Conservation (phyloP, 2,329 filamentous ascomycete species). For the Huntiella moniliformis region DNA sequence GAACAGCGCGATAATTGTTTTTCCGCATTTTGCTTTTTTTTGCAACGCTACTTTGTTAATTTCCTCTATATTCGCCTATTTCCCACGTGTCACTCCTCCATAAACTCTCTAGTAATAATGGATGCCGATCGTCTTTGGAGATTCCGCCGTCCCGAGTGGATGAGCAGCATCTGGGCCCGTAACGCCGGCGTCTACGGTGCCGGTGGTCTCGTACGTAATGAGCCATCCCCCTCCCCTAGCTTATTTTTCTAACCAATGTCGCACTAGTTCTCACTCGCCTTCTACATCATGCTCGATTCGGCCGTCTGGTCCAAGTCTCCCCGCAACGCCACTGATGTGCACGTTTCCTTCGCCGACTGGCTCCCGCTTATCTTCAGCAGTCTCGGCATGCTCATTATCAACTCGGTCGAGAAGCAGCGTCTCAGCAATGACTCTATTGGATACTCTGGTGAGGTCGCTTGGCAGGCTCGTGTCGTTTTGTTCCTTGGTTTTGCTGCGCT, state of each 20-base stretch:
- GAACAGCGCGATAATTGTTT: neutral
- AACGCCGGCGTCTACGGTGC: slow-evolving; percentile 44
- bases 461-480: slow-evolving; percentile 49
- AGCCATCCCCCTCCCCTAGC: neutral
- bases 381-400: slow-evolving; percentile 53
- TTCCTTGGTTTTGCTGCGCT: slow-evolving; percentile 48
- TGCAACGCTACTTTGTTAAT: neutral
- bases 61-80: neutral
- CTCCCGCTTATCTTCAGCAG: slow-evolving; percentile 48
- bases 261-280: slow-evolving; percentile 44
- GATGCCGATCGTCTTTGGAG: slow-evolving; percentile 50
- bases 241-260: neutral
- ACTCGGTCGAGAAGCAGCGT: slow-evolving; percentile 48
- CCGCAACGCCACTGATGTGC: slow-evolving; percentile 38
- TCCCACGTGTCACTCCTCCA: neutral
- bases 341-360: slow-evolving; percentile 52
- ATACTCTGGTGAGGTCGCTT: slow-evolving; percentile 44
- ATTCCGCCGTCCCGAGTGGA: slow-evolving; percentile 47
- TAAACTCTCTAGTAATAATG: slow-evolving; percentile 21
- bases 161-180: slow-evolving; percentile 44
- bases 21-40: neutral
- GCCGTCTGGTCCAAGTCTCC: slow-evolving; percentile 46
- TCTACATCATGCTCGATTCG: slow-evolving; percentile 49
- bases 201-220: slow-evolving; percentile 38
- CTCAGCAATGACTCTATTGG: slow-evolving; percentile 44